phyloP scores from a whole-genome alignment of 2,329 filamentous ascomycete species.

The Coniochaeta sp. region DNA sequence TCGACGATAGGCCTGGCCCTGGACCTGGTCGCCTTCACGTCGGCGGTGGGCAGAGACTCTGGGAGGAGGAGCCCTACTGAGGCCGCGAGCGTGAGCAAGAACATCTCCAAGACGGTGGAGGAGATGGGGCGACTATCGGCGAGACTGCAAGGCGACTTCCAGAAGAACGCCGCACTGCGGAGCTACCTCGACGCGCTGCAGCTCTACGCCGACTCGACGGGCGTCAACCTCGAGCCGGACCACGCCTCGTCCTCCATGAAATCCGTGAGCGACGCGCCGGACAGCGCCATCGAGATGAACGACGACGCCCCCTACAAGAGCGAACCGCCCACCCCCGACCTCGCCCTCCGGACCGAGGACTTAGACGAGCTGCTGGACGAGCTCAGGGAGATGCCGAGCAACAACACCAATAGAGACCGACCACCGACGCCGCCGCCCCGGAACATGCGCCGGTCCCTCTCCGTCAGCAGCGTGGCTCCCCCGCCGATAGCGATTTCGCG shows the following conservation, averaged over 20 bases:
- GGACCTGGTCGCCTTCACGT: conserved; percentile 26
- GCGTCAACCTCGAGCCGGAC: conserved; percentile 3
- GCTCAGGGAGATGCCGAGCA: conserved; percentile 14
- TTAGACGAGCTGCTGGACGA: conserved; percentile 21
- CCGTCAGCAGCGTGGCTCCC: neutral
- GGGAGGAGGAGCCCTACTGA: conserved; percentile 7
- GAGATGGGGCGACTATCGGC: conserved; percentile 25
- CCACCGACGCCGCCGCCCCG: conserved; percentile 19
- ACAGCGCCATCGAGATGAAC: conserved; percentile 32
- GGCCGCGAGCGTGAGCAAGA: conserved; percentile 15
- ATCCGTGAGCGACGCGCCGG: conserved; percentile 27
- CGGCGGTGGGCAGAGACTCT: conserved; percentile 5
- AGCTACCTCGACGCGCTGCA: conserved; percentile 63
- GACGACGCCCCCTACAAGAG: conserved; percentile 17
- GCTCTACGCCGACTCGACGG: conserved; percentile 40
- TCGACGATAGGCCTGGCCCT: conserved; percentile 29
- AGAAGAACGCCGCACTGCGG: conserved; percentile 60
- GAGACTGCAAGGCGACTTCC: conserved; percentile 36
- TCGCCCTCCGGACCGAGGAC: conserved; percentile 20
- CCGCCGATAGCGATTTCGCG: neutral
- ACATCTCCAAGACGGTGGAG: conserved; percentile 24
- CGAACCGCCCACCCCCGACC: conserved; percentile 10
- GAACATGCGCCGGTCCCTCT: conserved; percentile 1
- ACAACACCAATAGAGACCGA: no score
- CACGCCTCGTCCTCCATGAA: conserved; percentile 6